phyloP scores from a whole-genome alignment of 371 early-diverging fungal species.

The Rhizopus arrhizus region DNA sequence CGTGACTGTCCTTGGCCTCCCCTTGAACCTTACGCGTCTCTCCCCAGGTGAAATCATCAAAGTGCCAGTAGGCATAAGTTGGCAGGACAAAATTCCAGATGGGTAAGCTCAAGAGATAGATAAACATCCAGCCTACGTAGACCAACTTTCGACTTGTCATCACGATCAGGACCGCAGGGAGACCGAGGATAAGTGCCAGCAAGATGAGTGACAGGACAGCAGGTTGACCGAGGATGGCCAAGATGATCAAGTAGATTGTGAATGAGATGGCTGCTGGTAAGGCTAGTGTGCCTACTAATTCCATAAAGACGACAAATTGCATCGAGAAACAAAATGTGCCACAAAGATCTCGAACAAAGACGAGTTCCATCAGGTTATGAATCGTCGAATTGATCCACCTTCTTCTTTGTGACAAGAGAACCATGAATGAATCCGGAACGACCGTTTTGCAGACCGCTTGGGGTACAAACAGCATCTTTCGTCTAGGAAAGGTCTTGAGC shows the following conservation, averaged over 20 bases:
- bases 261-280: slow-evolving; percentile 97
- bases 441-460: slow-evolving; percentile 96
- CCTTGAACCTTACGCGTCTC: slow-evolving; percentile 91
- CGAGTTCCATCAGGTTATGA: slow-evolving; percentile 95
- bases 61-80: slow-evolving; percentile 98
- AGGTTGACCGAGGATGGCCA: slow-evolving; percentile 58
- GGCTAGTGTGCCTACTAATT: slow-evolving; percentile 95
- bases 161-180: slow-evolving; percentile 93
- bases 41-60: slow-evolving; percentile 99
- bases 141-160: slow-evolving; percentile 88
- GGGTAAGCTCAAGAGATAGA: slow-evolving; percentile 89
- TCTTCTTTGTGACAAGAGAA: slow-evolving; percentile 96
- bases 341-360: slow-evolving; percentile 94
- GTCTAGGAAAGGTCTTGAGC: slow-evolving; percentile 94
- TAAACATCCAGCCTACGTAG: slow-evolving; percentile 95
- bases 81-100: slow-evolving; percentile 99
- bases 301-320: slow-evolving; percentile 98
- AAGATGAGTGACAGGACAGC: slow-evolving; percentile 77
- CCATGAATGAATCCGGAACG: slow-evolving; percentile 93
- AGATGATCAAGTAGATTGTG: slow-evolving; percentile 81
- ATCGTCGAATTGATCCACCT: slow-evolving; percentile 99
- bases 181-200: slow-evolving; percentile 82
- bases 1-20: slow-evolving; percentile 58
- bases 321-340: slow-evolving; percentile 99
- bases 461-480: slow-evolving; percentile 97